Percentiles rank a stretch among this genome's conserved stretches.
These are phyloP conservation scores for Ceratocystiopsis brevicomis DNA, from an alignment of 2,329 filamentous ascomycete genomes.

Conservation along the genomic window DNA sequence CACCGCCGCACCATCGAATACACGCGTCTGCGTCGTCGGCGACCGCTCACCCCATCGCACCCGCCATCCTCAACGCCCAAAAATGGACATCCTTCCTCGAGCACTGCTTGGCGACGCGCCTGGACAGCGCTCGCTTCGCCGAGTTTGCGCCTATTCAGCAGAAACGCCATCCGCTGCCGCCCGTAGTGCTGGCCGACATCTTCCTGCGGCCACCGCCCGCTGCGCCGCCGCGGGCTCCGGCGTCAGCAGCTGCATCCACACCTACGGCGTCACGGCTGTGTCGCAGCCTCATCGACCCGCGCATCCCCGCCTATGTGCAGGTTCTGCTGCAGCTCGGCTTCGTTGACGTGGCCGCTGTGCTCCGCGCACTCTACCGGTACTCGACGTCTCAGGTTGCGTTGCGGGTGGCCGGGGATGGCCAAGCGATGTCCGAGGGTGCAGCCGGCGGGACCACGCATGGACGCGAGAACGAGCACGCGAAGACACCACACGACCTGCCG, in stretches of 20 bases:
- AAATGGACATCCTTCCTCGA: slow-evolving; percentile 34
- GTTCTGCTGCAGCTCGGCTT: slow-evolving; percentile 30
- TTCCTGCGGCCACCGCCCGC: slow-evolving; percentile 33
- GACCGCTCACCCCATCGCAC: neutral
- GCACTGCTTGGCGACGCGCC: slow-evolving; percentile 29
- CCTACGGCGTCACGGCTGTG: slow-evolving; percentile 13
- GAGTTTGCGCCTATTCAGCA: slow-evolving; percentile 29
- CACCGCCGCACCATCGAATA: no score
- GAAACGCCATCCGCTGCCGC: slow-evolving; percentile 31
- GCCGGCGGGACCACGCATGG: no score
- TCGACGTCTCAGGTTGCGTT: slow-evolving; percentile 29
- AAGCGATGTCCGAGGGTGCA: no score
- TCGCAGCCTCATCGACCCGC: slow-evolving; percentile 34
- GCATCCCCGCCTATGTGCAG: slow-evolving; percentile 40
- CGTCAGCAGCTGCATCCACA: neutral
- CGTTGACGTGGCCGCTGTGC: slow-evolving; percentile 34
- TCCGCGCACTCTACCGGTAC: slow-evolving; percentile 36
- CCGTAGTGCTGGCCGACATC: slow-evolving; percentile 34
- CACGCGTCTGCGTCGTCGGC: no score
- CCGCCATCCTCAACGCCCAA: slow-evolving; percentile 9
- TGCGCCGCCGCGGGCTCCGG: neutral
- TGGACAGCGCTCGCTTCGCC: slow-evolving; percentile 34
- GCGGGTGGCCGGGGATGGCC: slow-evolving; percentile 3
- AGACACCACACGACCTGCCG: no score
- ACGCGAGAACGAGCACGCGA: no score